Evolutionary conservation across 306 rosid species (phyloP).

Genomic region (Medicago arabica): DNA sequence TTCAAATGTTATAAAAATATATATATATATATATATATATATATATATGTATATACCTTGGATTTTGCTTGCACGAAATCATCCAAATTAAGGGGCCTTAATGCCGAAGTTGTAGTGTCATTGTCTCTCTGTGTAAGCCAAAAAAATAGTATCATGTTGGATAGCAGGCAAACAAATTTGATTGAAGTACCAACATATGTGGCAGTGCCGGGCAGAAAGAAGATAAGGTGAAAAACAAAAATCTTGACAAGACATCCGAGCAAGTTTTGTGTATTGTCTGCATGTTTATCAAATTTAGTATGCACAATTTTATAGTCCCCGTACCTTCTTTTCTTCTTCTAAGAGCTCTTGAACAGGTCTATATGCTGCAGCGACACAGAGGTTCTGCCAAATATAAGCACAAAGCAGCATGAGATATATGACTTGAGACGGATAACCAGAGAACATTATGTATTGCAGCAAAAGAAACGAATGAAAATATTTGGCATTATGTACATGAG

Average conservation of each 20-base stretch:
- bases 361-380: slow-evolving; percentile 94
- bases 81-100: slow-evolving; percentile 73
- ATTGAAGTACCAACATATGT: not conserved
- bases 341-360: slow-evolving; percentile 94
- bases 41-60: slow-evolving; percentile 75
- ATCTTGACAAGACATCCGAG: not conserved
- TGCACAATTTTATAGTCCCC: not conserved
- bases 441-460: slow-evolving; percentile 21
- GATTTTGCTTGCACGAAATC: slow-evolving; percentile 87
- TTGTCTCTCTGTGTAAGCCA: slow-evolving; percentile 54
- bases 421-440: not conserved
- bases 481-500: not conserved
- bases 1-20: too few species aligned
- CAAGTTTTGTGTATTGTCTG: slow-evolving; percentile 2
- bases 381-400: slow-evolving; percentile 68
- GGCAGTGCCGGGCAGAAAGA: not conserved
- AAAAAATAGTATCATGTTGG: slow-evolving; percentile 13
- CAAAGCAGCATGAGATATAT: slow-evolving; percentile 25
- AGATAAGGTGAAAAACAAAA: too few species aligned
- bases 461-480: slow-evolving; percentile 17
- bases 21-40: too few species aligned
- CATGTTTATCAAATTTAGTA: not conserved
- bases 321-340: slow-evolving; percentile 78
- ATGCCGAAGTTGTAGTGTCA: slow-evolving; percentile 32
- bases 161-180: slow-evolving; percentile 9